phyloP scores from a whole-genome alignment of 495 filamentous ascomycete species.

The Trichocladium uniseriatum region DNA sequence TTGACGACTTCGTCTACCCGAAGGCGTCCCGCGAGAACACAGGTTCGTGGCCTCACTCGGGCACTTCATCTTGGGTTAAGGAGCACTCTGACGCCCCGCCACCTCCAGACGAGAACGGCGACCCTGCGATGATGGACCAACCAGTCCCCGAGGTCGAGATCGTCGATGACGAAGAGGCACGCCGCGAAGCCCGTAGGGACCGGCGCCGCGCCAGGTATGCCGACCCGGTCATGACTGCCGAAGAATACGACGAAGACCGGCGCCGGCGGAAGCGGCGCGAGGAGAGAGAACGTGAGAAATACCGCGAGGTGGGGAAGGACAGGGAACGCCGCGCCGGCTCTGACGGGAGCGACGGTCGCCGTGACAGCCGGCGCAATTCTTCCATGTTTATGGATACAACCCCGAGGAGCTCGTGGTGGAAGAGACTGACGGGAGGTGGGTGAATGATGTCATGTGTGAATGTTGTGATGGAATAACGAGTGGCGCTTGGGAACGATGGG shows the following conservation, averaged over 20 bases:
- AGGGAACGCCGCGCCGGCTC: constrained; percentile 30
- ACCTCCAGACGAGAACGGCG: constrained; percentile 34
- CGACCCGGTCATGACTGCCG: constrained; percentile 22
- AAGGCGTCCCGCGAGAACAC: constrained; percentile 34
- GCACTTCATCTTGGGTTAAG: constrained; percentile 50
- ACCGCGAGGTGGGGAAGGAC: constrained; percentile 11
- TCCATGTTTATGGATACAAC: constrained; percentile 35
- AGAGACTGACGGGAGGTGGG: constrained; percentile 28
- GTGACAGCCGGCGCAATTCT: constrained; percentile 27
- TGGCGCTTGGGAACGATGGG: background rate
- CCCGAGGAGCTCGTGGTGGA: constrained; percentile 48
- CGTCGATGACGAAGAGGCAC: constrained; percentile 38
- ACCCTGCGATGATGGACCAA: constrained; percentile 18
- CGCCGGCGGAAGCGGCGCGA: constrained; percentile 39
- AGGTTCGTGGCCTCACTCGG: constrained; percentile 44
- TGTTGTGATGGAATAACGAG: background rate
- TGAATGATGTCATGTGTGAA: constrained; percentile 7
- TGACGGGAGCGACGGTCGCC: constrained; percentile 36
- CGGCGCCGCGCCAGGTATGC: constrained; percentile 38
- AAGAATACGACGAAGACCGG: constrained; percentile 35
- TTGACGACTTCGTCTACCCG: constrained; percentile 38
- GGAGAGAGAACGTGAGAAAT: constrained; percentile 22
- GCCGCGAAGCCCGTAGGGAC: constrained; percentile 36
- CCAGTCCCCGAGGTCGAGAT: constrained; percentile 17
- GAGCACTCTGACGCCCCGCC: constrained; percentile 50